Evolutionary conservation across 2,329 filamentous ascomycete species (phyloP), one percentile per base, ranked within the genome.

Genomic region (Apiospora koreana): DNA sequence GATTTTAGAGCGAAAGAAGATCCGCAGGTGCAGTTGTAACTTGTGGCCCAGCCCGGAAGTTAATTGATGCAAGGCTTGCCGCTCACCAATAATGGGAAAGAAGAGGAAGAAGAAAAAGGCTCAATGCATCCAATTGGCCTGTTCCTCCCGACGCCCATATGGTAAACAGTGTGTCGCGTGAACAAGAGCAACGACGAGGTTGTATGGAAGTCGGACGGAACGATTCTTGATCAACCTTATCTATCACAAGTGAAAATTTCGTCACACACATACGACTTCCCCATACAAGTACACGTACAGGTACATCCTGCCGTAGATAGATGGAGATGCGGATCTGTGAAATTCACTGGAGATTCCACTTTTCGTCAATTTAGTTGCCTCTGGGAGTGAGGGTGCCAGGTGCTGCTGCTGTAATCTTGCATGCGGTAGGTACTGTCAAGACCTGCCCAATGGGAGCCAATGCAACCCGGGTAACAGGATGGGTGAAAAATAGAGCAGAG

Each of bases 251-350:
- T 62, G 31, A 62, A 62, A 62, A n/a, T 62, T 62, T 62, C 18
- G 54, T 35, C 54, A 38, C 54, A 62, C 50, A 58, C 54, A n/a
- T 31, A 28, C n/a, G 23, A 54, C 54, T 62, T 62, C 54, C 54
- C 54, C 54, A 62, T 62, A 62, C 31, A 58, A 58, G 54, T 62
- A 54, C 48, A 28, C 46, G 48, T 54, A 62, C 54, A 62, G 54
- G 54, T 23, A 62, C 54, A 62, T 62, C 54, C 31, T 38, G 31
- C 31, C 31, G 28, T 62, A 62, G 54, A 62, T 62, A 62, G 54
- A 62, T 62, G 54, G 54, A 62, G 54, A 62, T 62, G 54, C 31
- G 54, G 54, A 62, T 62, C 54, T 62, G 31, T 62, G 54, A 62
- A 62, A 62, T 38, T 62, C 18, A 38, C 54, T 62, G 54, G 54